Evolutionary conservation across 2,329 filamentous ascomycete genomes (phyloP).

Genomic region (Pseudogymnoascus sp.): DNA sequence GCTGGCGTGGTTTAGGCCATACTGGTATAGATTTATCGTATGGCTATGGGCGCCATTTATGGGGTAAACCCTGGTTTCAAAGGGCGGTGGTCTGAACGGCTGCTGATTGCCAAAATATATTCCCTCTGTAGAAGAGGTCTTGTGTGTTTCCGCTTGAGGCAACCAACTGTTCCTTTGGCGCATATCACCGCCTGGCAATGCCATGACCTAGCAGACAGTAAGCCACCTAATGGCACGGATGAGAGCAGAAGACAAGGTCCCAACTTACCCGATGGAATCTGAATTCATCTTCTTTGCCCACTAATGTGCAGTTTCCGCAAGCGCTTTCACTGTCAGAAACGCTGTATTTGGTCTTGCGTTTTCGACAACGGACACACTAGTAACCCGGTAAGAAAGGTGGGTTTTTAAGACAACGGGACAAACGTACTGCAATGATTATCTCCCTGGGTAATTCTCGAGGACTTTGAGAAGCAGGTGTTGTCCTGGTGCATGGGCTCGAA

Average conservation of each 20-base stretch:
- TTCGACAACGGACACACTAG: constrained; percentile 81
- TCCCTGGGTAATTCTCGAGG: constrained; percentile 32
- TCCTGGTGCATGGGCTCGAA: constrained; percentile 10
- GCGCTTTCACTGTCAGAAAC: constrained; percentile 73
- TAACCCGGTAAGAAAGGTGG: background rate
- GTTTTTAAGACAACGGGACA: constrained; percentile 11
- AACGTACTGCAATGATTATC: constrained; percentile 43
- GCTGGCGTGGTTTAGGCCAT: constrained; percentile 13
- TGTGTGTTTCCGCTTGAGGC: constrained; percentile 20
- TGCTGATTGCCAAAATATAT: constrained; percentile 17
- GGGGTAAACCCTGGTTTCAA: constrained; percentile 8
- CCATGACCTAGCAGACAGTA: background rate
- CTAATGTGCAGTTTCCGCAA: constrained; percentile 73
- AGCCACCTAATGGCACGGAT: background rate
- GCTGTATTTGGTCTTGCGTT: constrained; percentile 91
- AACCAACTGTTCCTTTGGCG: too few species aligned
- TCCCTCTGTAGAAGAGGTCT: too few species aligned
- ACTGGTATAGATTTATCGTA: constrained; percentile 8
- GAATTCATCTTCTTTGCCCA: constrained; percentile 57
- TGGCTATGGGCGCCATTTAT: constrained; percentile 20
- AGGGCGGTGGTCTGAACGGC: constrained; percentile 15
- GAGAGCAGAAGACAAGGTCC: background rate
- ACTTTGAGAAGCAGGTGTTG: constrained; percentile 17
- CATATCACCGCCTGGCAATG: too few species aligned
- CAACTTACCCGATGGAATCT: constrained; percentile 66